Evolutionary conservation across 2,329 filamentous ascomycete genomes (phyloP).

Genomic region (Claviceps cyperi): DNA sequence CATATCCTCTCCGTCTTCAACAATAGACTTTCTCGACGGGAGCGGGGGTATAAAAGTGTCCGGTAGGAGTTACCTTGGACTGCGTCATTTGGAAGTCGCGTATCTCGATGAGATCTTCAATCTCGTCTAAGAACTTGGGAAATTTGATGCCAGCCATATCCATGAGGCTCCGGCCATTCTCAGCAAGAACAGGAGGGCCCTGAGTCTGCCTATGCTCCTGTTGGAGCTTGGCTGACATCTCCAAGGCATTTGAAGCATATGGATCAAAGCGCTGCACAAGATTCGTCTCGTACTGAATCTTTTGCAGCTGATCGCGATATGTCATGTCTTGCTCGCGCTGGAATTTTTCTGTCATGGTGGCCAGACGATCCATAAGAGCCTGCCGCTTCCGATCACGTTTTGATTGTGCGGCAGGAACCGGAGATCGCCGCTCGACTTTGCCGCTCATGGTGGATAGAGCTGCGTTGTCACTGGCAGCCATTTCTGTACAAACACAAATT

Average conservation of each 20-base stretch:
- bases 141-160: slow-evolving; percentile 75
- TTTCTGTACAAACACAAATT: slow-evolving; percentile 7
- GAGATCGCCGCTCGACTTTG: slow-evolving; percentile 23
- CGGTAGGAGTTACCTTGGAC: slow-evolving; percentile 50
- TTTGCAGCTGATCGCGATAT: slow-evolving; percentile 80
- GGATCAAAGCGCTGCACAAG: slow-evolving; percentile 76
- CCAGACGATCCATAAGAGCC: slow-evolving; percentile 64
- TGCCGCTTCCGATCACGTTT: slow-evolving; percentile 87
- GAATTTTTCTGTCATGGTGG: slow-evolving; percentile 63
- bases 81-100: slow-evolving; percentile 71
- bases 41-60: background rate
- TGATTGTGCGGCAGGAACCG: slow-evolving; percentile 35
- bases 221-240: slow-evolving; percentile 52
- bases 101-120: slow-evolving; percentile 79
- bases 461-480: slow-evolving; percentile 26
- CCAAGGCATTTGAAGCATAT: slow-evolving; percentile 57
- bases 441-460: slow-evolving; percentile 18
- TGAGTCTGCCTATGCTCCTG: slow-evolving; percentile 36
- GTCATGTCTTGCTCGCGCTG: slow-evolving; percentile 66
- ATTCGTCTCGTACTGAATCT: slow-evolving; percentile 81
- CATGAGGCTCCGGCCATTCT: slow-evolving; percentile 40
- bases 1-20: no score
- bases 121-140: slow-evolving; percentile 67
- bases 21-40: no score
- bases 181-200: slow-evolving; percentile 23